Evolutionary conservation across 164 flowering plant genomes (phyloP).

Genomic region (Akebia trifoliata): DNA sequence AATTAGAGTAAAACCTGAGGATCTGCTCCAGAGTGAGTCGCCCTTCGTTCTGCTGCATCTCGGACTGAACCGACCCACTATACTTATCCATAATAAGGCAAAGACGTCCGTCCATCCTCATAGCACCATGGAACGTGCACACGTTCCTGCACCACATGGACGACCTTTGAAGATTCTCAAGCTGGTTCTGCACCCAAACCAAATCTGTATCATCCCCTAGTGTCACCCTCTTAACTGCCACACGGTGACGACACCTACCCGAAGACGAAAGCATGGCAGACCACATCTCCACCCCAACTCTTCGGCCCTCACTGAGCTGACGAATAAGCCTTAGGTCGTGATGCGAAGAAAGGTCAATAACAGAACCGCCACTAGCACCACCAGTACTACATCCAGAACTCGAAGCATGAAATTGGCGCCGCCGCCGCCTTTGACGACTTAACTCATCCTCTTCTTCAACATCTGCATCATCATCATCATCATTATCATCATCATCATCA

Average conservation of each 20-base stretch:
- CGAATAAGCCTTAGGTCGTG: conserved; percentile 46
- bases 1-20: conserved; percentile 50
- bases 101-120: conserved; percentile 50
- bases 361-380: conserved; percentile 40
- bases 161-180: conserved; percentile 59
- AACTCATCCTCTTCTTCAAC: conserved; percentile 28
- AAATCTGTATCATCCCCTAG: conserved; percentile 62
- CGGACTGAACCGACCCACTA: conserved; percentile 73
- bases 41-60: conserved; percentile 82
- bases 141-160: conserved; percentile 99
- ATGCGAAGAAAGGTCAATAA: conserved; percentile 60
- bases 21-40: conserved; percentile 95
- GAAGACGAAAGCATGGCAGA: conserved; percentile 30
- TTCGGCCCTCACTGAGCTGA: conserved; percentile 49
- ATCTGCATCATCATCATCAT: conserved; percentile 21
- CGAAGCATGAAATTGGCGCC: conserved; percentile 33
- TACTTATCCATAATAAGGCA: conserved; percentile 82
- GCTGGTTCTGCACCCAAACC: conserved; percentile 70
- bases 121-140: conserved; percentile 85
- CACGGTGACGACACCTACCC: conserved; percentile 54
- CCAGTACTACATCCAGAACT: conserved; percentile 34
- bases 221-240: conserved; percentile 77
- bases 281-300: conserved; percentile 76
- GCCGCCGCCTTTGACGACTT: conserved; percentile 14
- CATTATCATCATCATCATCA: conserved; percentile 20